Evolutionary conservation across 306 rosid species (phyloP), one percentile per base, ranked within the genome.

Genomic region (Nissolia schottii): DNA sequence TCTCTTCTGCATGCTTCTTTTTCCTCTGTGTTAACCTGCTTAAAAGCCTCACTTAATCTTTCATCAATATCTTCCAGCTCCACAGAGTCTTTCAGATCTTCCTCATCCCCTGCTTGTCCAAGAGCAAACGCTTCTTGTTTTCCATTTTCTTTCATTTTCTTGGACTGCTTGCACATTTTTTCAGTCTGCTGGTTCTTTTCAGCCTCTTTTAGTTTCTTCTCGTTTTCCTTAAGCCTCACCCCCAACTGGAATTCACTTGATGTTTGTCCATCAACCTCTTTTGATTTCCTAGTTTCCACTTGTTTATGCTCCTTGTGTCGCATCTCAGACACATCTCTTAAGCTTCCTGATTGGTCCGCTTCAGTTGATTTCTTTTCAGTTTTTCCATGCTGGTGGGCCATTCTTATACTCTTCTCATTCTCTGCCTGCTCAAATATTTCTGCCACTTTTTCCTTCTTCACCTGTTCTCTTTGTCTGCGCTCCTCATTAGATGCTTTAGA

Each of bases 401-500:
- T 57, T 43, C 79, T 64, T 50, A n/a, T 16, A 18, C 25, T n/a
- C 16, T 74, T 71, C 60, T 72, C 84, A 77, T 46, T 50, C 53
- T 62, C 80, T 34, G 56, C 84, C 40, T 55, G 71, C n/a, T 57
- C 80, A 48, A 15, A 60, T 77, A 74, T 37, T 34, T 40, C 75
- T 22, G 83, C 41, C 72, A 83, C 45, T 72, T 84, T 74, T 2
- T 67, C 82, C 77, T 81, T 83, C 76, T 70, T 82, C 74, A 59
- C 82, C 32, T 63, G 61, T 54, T 76, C 88, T 61, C 78, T 81
- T 64, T 65, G 80, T 70, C 66, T 68, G 73, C 4, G 7, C 41
- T 71, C 84, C 68, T 82, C 85, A 37, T 62, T 80, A 48, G 79
- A 73, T 37, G 80, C 77, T 63, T 81, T 80, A 69, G 74, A 81